Base-by-base conservation (phyloP, 176 grass and related monocot species). In the Lolium multiflorum region DNA sequence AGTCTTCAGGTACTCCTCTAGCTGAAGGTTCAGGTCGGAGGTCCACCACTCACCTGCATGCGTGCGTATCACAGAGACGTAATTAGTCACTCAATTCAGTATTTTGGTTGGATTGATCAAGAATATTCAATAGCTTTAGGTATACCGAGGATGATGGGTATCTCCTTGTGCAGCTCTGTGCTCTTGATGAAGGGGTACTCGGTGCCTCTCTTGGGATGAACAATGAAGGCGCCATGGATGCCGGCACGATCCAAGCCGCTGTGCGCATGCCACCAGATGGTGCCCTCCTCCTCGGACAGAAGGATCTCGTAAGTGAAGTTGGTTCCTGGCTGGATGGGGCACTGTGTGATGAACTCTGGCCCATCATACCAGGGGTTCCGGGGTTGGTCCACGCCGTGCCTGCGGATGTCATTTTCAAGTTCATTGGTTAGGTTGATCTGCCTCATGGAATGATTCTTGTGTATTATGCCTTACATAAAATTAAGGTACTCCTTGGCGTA, bases 31-130 rank as follows among this genome's bases (percentile, higher is more conserved):
- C 0, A 64, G 74, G 50, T 92, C 81, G 0, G 5, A 26, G 51
- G 85, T 82, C 89, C 90, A 87, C 85, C 86, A 87, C 79, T 91
- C 86, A 46, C 70, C 84, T 86, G 51, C 22, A 26, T 3, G 11
- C 46, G 8, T 48, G 46, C 46, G 8, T 48, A 48, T 11, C 46
- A 48, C 46, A 48, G 9, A 2, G 3, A 35, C 41, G 11, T 11
- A 50, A 50, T 50, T 11, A 50, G 48, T 48, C 48, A 50, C 11
- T 50, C 3, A 50, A 50, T 50, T 11, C 31, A 50, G 13, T 9
- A 48, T 48, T 48, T 48, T 2, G 9, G 48, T 50, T 50, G 48
- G 11, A 50, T 50, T 2, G 48, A 79, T 44, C 21, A 56, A n/a
- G 14, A 21, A 46, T 9, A 78, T 25, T 14, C 25, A 25, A 15